Evolutionary conservation across 1,284 basidiomycete species (phyloP), one percentile per base, ranked within the genome.

Genomic region (Phaffia rhodozyma): DNA sequence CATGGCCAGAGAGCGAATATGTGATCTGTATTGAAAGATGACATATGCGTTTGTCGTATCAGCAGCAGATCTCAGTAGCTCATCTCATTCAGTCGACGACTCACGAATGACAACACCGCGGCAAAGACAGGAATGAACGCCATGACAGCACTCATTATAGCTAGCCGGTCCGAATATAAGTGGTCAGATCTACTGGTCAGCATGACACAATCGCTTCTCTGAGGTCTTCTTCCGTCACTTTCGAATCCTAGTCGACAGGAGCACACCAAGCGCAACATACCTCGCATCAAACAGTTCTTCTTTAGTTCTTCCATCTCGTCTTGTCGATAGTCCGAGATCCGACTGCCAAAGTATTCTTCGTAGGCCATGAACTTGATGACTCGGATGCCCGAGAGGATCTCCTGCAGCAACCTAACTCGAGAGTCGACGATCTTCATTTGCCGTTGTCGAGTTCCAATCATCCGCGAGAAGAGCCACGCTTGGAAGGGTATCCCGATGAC

Each of bases 341-440:
- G 5, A 43, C 38, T 43, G 38, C 38, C 38, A 11, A 43, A 43
- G 16, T 43, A 43, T 16, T 43, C 38, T 43, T 43, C 38, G 38
- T 43, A 43, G 38, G 38, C 38, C 38, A 43, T 43, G 38, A 43
- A 43, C 16, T 43, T 78, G 69, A 78, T 73, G 25, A 75, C 69
- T 16, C 74, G 69, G 63, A 77, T 75, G 20, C 73, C 72, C 34
- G 71, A 71, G 34, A 78, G 67, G 9, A 73, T 68, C 75, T 87
- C 85, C 13, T 80, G 83, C 0, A 81, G 81, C 30, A 86, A 76
- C n/a, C 84, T 76, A 5, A 85, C 81, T 16, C 86, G 80, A 61
- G 81, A 79, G 71, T 91, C 89, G 1, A 87, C 89, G 69, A 86
- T 81, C 61, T 81, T 78, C 68, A 88, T 84, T 29, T 84, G 84